A percentile compares a stretch with the other conserved stretches of the same genome.
Conservation (phyloP, 2,329 filamentous ascomycete species). For the Fusarium longipes region DNA sequence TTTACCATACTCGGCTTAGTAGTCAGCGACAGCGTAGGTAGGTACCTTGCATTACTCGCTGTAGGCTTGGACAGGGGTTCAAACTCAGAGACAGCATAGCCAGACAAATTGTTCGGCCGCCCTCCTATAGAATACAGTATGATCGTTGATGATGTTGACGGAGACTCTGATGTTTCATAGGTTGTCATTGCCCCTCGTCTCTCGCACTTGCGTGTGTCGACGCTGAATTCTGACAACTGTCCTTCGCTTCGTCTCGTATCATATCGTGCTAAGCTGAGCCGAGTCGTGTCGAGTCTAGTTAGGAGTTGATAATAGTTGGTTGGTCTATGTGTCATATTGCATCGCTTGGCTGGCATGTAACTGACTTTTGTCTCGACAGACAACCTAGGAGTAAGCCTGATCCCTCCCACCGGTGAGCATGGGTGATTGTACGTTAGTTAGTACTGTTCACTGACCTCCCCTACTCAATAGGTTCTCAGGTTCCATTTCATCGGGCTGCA, state of each 20-base stretch:
- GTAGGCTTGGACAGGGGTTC: constrained; percentile 24
- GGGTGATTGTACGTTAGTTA: too few species aligned
- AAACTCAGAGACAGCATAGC: constrained; percentile 21
- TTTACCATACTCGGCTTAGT: background rate
- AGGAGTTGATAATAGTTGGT: constrained; percentile 9
- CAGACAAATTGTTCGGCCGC: constrained; percentile 28
- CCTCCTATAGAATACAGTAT: constrained; percentile 15
- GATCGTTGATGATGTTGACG: constrained; percentile 22
- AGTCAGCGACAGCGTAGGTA: constrained; percentile 5
- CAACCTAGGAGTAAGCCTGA: constrained; percentile 4
- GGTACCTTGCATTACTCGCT: constrained; percentile 40
- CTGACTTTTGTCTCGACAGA: constrained; percentile 15
- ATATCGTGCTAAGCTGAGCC: background rate
- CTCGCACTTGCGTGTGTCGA: constrained; percentile 19
- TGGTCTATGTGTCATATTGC: constrained; percentile 1
- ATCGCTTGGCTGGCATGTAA: constrained; percentile 9
- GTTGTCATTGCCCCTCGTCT: constrained; percentile 24
- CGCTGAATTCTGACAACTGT: constrained; percentile 31
- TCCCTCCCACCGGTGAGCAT: constrained; percentile 18
- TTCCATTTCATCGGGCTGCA: background rate
- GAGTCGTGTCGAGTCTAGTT: background rate
- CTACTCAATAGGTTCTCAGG: too few species aligned
- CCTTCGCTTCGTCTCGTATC: constrained; percentile 16
- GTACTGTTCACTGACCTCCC: too few species aligned
- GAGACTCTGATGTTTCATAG: constrained; percentile 39